Base-by-base conservation (phyloP, 2,329 filamentous ascomycete genomes). In the Cordyceps farinosa region DNA sequence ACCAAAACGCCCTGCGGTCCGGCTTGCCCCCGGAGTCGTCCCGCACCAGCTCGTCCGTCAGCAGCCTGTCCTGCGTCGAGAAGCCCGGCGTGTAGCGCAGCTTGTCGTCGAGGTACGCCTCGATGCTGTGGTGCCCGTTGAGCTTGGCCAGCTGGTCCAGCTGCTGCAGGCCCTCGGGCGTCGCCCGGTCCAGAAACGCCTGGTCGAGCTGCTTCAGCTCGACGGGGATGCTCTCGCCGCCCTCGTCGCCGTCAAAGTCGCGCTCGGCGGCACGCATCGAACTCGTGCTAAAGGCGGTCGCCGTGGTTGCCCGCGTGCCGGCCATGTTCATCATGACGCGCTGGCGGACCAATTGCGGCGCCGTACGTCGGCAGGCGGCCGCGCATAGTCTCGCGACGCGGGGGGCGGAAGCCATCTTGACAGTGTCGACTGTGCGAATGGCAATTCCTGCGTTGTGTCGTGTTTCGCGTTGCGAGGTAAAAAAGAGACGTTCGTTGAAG, bases 1-100 rank as follows among this genome's bases (percentile, higher is more conserved):
- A 80, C 81, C 81, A 84, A 64, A 83, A 82, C 5, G 74, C 75
- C 51, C 73, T 69, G 67, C 68, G 76, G 67, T 75, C 76, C 13
- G 73, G 72, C 61, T 69, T 73, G 42, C 71, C 70, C 17, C 73
- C 72, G n/a, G 60, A 54, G 51, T 76, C 73, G 7, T 74, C 68
- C 64, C 67, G 69, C 54, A 64, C 63, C 40, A 78, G 61, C 17
- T 73, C 70, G 44, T 76, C 70, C 42, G 74, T 68, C 13, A 77
- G 64, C 5, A 68, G 59, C 56, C 72, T 69, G 44, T 76, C 73
- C 56, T 75, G 73, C 5, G 69, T 68, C 10, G 68, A 66, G 69
- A 70, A 74, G n/a, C 70, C 70, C 11, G 70, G 70, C 36, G 67
- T 71, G 52, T 68, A 67, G 17, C 71, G 66, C 63, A 76, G 54